Percentiles rank a stretch among this genome's conserved stretches.
phyloP scores from a whole-genome alignment of 257 asterid genomes.

The Solanum dulcamara region DNA sequence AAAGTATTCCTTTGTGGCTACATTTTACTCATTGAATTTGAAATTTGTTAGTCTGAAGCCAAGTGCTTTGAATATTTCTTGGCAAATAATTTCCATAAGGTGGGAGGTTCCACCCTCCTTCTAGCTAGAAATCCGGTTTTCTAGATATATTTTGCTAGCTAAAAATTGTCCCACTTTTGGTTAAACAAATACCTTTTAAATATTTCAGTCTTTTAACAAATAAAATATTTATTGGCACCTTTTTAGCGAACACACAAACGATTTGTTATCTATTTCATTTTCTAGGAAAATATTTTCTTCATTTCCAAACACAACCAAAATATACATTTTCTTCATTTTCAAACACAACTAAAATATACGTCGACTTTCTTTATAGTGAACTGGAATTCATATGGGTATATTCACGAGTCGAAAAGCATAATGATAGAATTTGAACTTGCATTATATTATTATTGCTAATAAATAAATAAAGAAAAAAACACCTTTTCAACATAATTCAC shows the following conservation, averaged over 20 bases:
- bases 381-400: slow-evolving; percentile 91
- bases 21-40: not conserved
- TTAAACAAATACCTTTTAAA: not conserved
- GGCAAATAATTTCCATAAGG: not conserved
- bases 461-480: not conserved
- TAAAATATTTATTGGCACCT: not conserved
- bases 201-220: not conserved
- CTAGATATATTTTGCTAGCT: too few relatives aligned
- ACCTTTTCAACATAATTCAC: not conserved
- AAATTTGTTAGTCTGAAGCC: not conserved
- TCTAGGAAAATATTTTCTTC: not conserved
- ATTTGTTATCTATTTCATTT: not conserved
- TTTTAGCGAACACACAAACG: not conserved
- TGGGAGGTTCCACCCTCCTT: too few relatives aligned
- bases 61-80: not conserved
- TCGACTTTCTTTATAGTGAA: slow-evolving; percentile 65
- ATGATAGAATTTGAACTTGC: not conserved
- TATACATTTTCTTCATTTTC: not conserved
- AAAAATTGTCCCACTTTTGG: too few relatives aligned
- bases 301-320: not conserved
- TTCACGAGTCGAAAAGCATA: slow-evolving; percentile 64
- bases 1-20: not conserved
- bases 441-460: not conserved
- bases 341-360: not conserved
- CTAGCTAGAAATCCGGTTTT: too few relatives aligned